Percentiles rank a stretch among this genome's conserved stretches.
These are phyloP conservation scores for Boletus reticuloceps DNA, from an alignment of 768 basidiomycete genomes.

Conservation along the genomic window DNA sequence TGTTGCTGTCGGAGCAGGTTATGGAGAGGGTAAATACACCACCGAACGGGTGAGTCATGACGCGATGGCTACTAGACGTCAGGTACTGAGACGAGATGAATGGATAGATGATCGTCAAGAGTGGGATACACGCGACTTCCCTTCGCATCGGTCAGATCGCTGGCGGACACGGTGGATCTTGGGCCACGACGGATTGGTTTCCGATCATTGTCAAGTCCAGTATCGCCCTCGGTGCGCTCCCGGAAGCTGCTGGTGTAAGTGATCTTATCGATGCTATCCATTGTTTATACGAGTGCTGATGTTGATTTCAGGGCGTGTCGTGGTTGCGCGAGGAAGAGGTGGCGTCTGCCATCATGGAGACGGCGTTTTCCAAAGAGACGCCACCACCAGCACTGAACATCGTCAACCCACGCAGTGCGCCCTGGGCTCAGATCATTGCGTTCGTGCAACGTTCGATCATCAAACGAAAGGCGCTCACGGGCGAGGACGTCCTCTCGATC, in stretches of 20 bases:
- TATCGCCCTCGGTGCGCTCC: constrained; percentile 24
- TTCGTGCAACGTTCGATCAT: constrained; percentile 20
- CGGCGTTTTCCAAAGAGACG: constrained; percentile 17
- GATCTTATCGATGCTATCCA: too few relatives aligned
- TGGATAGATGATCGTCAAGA: constrained; percentile 23
- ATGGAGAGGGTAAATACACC: constrained; percentile 39
- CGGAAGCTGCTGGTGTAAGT: constrained; percentile 33
- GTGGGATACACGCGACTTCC: constrained; percentile 25
- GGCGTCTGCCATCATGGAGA: constrained; percentile 32
- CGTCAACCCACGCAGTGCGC: constrained; percentile 35
- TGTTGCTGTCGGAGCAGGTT: constrained; percentile 32
- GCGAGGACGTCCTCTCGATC: constrained; percentile 21
- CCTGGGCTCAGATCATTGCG: constrained; percentile 32
- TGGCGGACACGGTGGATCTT: constrained; percentile 41
- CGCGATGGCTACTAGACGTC: too few relatives aligned
- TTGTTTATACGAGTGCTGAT: not conserved
- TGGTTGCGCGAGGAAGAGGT: constrained; percentile 45
- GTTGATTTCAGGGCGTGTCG: constrained; percentile 23
- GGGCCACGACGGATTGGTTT: constrained; percentile 47
- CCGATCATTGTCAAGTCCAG: constrained; percentile 40
- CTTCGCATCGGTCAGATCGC: constrained; percentile 36
- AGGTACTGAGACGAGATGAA: too few relatives aligned
- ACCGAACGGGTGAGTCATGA: constrained; percentile 29
- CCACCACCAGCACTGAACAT: constrained; percentile 33
- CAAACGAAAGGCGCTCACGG: constrained; percentile 1